Conservation (phyloP, 768 basidiomycete species). For the Mycena albidolilacea region DNA sequence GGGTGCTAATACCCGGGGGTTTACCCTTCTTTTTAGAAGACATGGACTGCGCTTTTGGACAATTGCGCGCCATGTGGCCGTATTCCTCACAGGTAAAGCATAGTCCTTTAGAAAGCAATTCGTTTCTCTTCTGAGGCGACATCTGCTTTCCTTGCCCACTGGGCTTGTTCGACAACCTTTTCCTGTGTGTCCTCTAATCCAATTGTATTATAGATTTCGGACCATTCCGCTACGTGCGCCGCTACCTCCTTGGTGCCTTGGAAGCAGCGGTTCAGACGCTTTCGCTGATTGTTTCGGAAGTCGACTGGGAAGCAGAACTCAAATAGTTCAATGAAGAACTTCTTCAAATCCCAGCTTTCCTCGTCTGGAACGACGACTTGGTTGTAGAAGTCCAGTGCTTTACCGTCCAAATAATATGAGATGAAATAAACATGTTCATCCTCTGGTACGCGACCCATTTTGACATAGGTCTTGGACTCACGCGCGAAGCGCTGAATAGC, state of each 20-base stretch:
- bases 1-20: slow-evolving; percentile 1
- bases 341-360: slow-evolving; percentile 40
- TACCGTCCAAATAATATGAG: slow-evolving; percentile 47
- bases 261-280: neutral
- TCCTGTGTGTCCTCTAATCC: no score
- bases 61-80: neutral
- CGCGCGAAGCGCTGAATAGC: slow-evolving; percentile 44
- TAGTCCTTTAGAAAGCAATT: slow-evolving; percentile 1
- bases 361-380: slow-evolving; percentile 21
- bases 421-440: slow-evolving; percentile 39
- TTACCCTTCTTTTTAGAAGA: neutral
- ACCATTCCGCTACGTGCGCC: no score
- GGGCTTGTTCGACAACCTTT: no score
- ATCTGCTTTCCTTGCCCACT: neutral
- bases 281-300: slow-evolving; percentile 32
- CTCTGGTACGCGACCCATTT: no score
- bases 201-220: no score
- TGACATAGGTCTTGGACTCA: no score
- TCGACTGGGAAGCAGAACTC: slow-evolving; percentile 54
- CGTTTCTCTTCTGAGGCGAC: neutral
- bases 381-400: slow-evolving; percentile 49
- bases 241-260: no score
- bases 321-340: slow-evolving; percentile 52
- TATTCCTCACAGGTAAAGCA: slow-evolving; percentile 5
- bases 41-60: neutral